Evolutionary conservation across 768 basidiomycete genomes (phyloP).

Genomic region (Amylocystis lapponica): DNA sequence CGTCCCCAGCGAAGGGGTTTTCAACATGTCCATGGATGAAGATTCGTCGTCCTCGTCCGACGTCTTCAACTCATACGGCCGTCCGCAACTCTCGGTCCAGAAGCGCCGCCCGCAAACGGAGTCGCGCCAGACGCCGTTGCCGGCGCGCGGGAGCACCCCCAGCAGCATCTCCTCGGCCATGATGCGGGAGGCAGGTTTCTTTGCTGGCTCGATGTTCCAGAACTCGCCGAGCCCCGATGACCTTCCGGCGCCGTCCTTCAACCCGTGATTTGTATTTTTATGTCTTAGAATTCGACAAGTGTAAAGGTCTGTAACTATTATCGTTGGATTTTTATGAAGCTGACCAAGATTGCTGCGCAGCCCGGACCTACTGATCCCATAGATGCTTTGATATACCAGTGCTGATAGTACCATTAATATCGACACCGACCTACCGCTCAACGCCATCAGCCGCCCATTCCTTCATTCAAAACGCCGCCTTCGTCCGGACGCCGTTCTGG

Average conservation of each 20-base stretch:
- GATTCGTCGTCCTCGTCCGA: constrained; percentile 42
- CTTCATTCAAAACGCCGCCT: constrained; percentile 17
- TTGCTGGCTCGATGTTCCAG: constrained; percentile 80
- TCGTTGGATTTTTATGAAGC: constrained; percentile 2
- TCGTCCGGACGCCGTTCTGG: constrained; percentile 15
- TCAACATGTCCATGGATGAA: constrained; percentile 71
- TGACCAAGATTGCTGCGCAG: constrained; percentile 13
- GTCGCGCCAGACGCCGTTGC: neutral
- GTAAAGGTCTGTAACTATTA: constrained; percentile 34
- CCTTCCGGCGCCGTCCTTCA: constrained; percentile 62
- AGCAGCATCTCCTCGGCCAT: constrained; percentile 16
- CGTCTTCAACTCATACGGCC: constrained; percentile 24
- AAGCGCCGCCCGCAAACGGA: too few relatives aligned
- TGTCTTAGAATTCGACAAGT: constrained; percentile 24
- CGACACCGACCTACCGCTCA: constrained; percentile 27
- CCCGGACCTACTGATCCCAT: constrained; percentile 33
- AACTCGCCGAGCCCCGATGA: constrained; percentile 84
- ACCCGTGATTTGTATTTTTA: constrained; percentile 33
- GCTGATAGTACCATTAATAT: constrained; percentile 22
- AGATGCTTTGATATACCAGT: constrained; percentile 31
- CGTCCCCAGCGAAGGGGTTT: constrained; percentile 70
- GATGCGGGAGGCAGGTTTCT: constrained; percentile 45
- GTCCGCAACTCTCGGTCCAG: constrained; percentile 16
- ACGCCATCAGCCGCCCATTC: constrained; percentile 15
- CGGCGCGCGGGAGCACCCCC: constrained; percentile 3